Percentiles rank a stretch among this genome's conserved stretches.
Conservation (phyloP, 495 filamentous ascomycete species). For the Penicillium taxi region DNA sequence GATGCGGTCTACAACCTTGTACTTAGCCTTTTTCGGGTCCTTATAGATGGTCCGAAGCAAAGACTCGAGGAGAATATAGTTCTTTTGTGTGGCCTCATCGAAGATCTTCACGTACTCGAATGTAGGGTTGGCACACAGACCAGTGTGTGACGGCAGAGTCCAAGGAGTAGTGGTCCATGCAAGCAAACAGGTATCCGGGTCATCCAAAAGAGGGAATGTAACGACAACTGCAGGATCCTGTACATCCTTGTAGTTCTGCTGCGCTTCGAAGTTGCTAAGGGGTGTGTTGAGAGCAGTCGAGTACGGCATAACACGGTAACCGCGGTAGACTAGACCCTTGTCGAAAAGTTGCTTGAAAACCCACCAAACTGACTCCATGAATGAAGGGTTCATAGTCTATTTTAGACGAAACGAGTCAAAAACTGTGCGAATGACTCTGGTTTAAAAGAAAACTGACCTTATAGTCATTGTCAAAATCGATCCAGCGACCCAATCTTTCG, state of each 20-base stretch:
- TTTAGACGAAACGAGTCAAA: background rate
- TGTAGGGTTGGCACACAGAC: slow-evolving; percentile 74
- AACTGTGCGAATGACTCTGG: too few species aligned
- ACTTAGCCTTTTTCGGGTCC: slow-evolving; percentile 95
- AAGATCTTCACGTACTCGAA: slow-evolving; percentile 92
- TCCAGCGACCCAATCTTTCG: slow-evolving; percentile 88
- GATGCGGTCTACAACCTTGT: slow-evolving; percentile 72
- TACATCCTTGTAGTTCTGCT: slow-evolving; percentile 90
- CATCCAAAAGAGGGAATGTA: slow-evolving; percentile 71
- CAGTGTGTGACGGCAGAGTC: slow-evolving; percentile 68
- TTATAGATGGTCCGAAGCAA: slow-evolving; percentile 85
- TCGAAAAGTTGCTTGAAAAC: slow-evolving; percentile 88
- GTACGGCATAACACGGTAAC: slow-evolving; percentile 89
- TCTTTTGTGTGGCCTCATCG: slow-evolving; percentile 70
- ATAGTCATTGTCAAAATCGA: slow-evolving; percentile 98
- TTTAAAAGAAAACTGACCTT: slow-evolving; percentile 54
- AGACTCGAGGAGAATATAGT: slow-evolving; percentile 84
- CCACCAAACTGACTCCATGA: slow-evolving; percentile 98
- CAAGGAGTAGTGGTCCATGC: slow-evolving; percentile 97
- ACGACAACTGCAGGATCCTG: slow-evolving; percentile 91
- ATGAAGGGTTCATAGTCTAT: slow-evolving; percentile 84
- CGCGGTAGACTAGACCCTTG: slow-evolving; percentile 81
- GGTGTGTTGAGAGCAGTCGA: slow-evolving; percentile 86
- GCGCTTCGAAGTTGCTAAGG: slow-evolving; percentile 87
- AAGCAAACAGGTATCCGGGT: slow-evolving; percentile 66